Conservation (phyloP, 108 stramenopile genomes). For the Pseudonitzschia delicatissima region DNA sequence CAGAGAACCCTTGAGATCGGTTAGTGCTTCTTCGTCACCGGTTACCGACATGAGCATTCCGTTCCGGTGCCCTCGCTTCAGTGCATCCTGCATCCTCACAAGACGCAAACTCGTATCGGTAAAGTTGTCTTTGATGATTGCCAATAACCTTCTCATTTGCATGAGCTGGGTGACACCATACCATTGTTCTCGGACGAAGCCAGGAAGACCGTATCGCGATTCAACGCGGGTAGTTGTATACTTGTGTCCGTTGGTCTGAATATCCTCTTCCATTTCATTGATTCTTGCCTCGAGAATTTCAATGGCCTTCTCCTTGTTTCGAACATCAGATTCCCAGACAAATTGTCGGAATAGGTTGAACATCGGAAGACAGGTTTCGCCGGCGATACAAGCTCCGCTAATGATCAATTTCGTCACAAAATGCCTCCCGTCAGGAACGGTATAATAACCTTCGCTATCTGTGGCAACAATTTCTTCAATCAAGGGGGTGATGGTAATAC, state of each 20-base stretch:
- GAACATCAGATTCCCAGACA: slow-evolving; percentile 47
- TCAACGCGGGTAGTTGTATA: slow-evolving; percentile 30
- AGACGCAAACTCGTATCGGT: slow-evolving; percentile 47
- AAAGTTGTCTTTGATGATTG: slow-evolving; percentile 57
- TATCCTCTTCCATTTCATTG: slow-evolving; percentile 39
- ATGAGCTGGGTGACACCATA: slow-evolving; percentile 69
- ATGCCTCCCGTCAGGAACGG: slow-evolving; percentile 58
- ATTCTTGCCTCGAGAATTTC: slow-evolving; percentile 72
- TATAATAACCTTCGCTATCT: slow-evolving; percentile 35
- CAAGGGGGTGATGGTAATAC: slow-evolving; percentile 41
- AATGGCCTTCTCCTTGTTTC: slow-evolving; percentile 45
- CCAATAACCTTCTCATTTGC: slow-evolving; percentile 48
- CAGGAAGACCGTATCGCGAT: slow-evolving; percentile 25
- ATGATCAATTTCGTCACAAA: slow-evolving; percentile 66
- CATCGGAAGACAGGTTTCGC: slow-evolving; percentile 50
- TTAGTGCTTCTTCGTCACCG: slow-evolving; percentile 65
- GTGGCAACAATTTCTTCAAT: slow-evolving; percentile 42
- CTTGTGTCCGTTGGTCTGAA: slow-evolving; percentile 48
- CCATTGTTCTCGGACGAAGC: slow-evolving; percentile 75
- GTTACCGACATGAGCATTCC: slow-evolving; percentile 85
- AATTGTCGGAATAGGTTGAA: slow-evolving; percentile 69
- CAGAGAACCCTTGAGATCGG: slow-evolving; percentile 34
- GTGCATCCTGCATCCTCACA: slow-evolving; percentile 47
- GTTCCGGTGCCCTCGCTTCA: slow-evolving; percentile 54
- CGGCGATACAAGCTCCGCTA: slow-evolving; percentile 60